A percentile compares a stretch with the other conserved stretches of the same genome.
These are phyloP conservation scores for Phaseolus lunatus DNA, from an alignment of 306 rosid species.

Conservation along the genomic window DNA sequence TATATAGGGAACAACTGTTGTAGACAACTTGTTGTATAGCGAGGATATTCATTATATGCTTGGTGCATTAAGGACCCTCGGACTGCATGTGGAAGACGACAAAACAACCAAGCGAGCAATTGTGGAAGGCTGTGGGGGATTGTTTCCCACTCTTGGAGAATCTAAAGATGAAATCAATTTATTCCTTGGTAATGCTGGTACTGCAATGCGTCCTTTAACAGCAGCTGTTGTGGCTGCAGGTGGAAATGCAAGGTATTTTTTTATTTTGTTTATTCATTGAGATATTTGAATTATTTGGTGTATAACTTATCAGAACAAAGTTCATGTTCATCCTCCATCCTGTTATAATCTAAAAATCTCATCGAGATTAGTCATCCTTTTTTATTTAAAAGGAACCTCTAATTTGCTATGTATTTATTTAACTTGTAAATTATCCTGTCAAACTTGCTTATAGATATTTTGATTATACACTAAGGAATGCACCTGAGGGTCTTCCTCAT, in stretches of 20 bases:
- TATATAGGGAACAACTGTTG: conserved; percentile 91
- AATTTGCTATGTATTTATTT: background rate
- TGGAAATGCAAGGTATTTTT: conserved; percentile 79
- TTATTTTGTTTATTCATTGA: background rate
- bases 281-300: conserved; percentile 7
- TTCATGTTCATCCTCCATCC: background rate
- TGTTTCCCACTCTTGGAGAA: conserved; percentile 69
- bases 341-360: background rate
- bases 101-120: conserved; percentile 71
- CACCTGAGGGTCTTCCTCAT: conserved; percentile 5
- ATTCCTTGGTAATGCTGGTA: conserved; percentile 99
- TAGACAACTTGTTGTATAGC: conserved; percentile 89
- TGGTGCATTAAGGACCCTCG: conserved; percentile 85
- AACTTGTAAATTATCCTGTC: background rate
- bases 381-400: background rate
- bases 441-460: conserved; percentile 10
- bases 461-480: conserved; percentile 7
- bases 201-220: conserved; percentile 98
- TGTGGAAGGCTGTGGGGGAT: conserved; percentile 95
- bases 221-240: conserved; percentile 97
- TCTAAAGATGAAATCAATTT: conserved; percentile 77
- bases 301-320: background rate
- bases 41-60: conserved; percentile 98
- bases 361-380: background rate
- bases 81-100: conserved; percentile 84